phyloP scores from a whole-genome alignment of 2,329 filamentous ascomycete genomes.

The Knoxdaviesia proteae region DNA sequence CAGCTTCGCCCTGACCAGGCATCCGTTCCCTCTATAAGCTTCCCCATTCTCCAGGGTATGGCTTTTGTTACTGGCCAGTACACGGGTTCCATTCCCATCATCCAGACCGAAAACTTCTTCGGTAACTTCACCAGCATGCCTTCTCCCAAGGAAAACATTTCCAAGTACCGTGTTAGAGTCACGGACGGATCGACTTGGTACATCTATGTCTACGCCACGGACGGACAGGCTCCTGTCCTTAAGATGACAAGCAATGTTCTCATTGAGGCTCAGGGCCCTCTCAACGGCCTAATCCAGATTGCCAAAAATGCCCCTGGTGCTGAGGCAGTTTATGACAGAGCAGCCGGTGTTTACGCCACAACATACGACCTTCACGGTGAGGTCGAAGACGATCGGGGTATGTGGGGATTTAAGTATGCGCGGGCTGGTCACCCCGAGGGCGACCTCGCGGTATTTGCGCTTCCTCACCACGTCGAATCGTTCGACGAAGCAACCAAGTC shows the following conservation, averaged over 20 bases:
- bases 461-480: conserved; percentile 68
- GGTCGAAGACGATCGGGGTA: conserved; percentile 35
- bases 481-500: conserved; percentile 40
- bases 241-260: conserved; percentile 43
- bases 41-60: conserved; percentile 80
- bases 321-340: conserved; percentile 52
- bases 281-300: conserved; percentile 63
- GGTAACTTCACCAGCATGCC: conserved; percentile 37
- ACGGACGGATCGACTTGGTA: conserved; percentile 61
- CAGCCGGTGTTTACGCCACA: conserved; percentile 54
- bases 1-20: conserved; percentile 37
- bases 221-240: conserved; percentile 43
- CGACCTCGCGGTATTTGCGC: conserved; percentile 60
- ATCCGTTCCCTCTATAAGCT: conserved; percentile 41
- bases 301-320: conserved; percentile 47
- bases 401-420: conserved; percentile 54
- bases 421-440: conserved; percentile 42
- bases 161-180: conserved; percentile 56
- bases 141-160: conserved; percentile 39
- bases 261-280: conserved; percentile 43
- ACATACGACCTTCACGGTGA: conserved; percentile 43
- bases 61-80: conserved; percentile 68
- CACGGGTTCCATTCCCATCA: conserved; percentile 43
- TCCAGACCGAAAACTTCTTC: conserved; percentile 61
- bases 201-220: conserved; percentile 48